A percentile compares a stretch with the other conserved stretches of the same genome.
phyloP scores from a whole-genome alignment of 306 rosid genomes.

The Pterocarpus macrocarpus region DNA sequence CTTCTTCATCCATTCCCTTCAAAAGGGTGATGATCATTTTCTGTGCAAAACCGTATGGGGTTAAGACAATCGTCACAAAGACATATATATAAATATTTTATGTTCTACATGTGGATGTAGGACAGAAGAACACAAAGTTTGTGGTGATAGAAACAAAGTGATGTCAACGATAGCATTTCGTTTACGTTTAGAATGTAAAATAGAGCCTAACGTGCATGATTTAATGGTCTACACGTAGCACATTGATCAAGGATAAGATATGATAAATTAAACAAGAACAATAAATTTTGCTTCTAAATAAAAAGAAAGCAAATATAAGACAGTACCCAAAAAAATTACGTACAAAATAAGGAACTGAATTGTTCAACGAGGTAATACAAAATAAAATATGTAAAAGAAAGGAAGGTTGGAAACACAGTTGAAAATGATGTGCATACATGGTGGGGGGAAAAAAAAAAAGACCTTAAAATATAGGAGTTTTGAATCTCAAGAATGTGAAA shows the following conservation, averaged over 20 bases:
- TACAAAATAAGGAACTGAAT: constrained; percentile 29
- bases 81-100: not conserved
- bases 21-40: constrained; percentile 11
- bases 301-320: not conserved
- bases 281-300: not conserved
- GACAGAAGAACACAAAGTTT: constrained; percentile 38
- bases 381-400: too few species aligned
- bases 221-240: constrained; percentile 32
- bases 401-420: not conserved
- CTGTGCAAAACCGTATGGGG: constrained; percentile 7
- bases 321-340: not conserved
- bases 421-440: constrained; percentile 23
- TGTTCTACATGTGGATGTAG: not conserved
- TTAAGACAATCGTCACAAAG: not conserved
- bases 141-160: constrained; percentile 57
- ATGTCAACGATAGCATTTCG: constrained; percentile 33
- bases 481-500: constrained; percentile 37
- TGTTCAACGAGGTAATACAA: too few species aligned
- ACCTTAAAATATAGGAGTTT: not conserved
- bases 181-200: constrained; percentile 5
- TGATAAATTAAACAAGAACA: constrained; percentile 8
- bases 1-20: constrained; percentile 46
- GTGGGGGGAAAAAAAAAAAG: not conserved
- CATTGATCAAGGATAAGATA: constrained; percentile 32
- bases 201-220: constrained; percentile 1